These are phyloP conservation scores for Xylariales sp. DNA, from an alignment of 2,329 filamentous ascomycete species.

Conservation along the genomic window DNA sequence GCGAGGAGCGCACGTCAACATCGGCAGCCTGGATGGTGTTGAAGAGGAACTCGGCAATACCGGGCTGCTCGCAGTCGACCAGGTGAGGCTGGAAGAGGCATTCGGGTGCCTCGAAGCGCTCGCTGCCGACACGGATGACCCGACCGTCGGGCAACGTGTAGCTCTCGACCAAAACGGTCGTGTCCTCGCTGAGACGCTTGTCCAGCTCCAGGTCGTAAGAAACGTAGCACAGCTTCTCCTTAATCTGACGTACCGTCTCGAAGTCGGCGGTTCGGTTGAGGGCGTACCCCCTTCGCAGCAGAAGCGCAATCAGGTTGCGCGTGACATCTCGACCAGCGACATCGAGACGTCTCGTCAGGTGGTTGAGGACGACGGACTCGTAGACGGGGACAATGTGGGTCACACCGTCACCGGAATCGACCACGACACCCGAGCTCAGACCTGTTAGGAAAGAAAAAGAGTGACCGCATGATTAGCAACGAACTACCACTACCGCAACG, in stretches of 20 bases:
- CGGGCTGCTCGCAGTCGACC: conserved; percentile 94
- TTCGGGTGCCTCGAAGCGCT: conserved; percentile 96
- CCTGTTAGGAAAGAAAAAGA: conserved; percentile 48
- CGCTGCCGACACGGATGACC: conserved; percentile 92
- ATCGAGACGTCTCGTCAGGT: conserved; percentile 88
- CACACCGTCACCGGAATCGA: conserved; percentile 96
- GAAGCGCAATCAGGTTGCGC: conserved; percentile 93
- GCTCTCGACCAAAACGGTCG: conserved; percentile 92
- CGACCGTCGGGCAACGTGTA: conserved; percentile 96
- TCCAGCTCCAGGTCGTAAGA: conserved; percentile 97
- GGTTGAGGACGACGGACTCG: conserved; percentile 95
- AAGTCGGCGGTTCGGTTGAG: conserved; percentile 98
- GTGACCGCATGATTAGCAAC: no score
- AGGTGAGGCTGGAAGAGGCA: conserved; percentile 98
- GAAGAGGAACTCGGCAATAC: conserved; percentile 95
- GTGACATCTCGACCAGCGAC: conserved; percentile 96
- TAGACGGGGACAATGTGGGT: conserved; percentile 99
- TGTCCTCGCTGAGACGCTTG: conserved; percentile 94
- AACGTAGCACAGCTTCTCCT: conserved; percentile 99
- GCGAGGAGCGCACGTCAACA: conserved; percentile 85
- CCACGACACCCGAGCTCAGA: conserved; percentile 90
- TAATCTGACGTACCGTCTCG: conserved; percentile 97
- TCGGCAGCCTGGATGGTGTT: conserved; percentile 97
- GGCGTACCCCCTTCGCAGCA: conserved; percentile 90
- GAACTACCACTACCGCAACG: no score